A percentile compares a stretch with the other conserved stretches of the same genome.
These are phyloP conservation scores for Durusdinium trenchii DNA, from an alignment of 73 alveolate genomes.

Conservation along the genomic window DNA sequence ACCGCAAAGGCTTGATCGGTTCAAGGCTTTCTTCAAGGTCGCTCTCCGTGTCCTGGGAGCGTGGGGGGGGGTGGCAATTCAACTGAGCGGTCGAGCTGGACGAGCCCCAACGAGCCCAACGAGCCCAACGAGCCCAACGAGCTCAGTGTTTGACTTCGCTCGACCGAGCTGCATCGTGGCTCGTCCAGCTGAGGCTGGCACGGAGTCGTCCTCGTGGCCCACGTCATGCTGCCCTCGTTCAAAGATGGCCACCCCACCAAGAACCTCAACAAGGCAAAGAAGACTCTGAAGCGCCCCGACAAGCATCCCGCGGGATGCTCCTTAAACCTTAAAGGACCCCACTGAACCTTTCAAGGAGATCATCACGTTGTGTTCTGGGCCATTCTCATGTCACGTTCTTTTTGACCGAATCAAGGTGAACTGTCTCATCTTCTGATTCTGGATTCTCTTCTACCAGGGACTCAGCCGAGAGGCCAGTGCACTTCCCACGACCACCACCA, in stretches of 20 bases:
- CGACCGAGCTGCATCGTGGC: too few relatives aligned
- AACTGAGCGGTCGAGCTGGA: too few relatives aligned
- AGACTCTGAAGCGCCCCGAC: background rate
- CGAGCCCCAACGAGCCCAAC: too few relatives aligned
- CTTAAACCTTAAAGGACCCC: background rate
- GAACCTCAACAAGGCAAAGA: background rate
- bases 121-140: too few relatives aligned
- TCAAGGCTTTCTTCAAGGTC: constrained; percentile 48
- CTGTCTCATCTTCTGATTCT: too few relatives aligned
- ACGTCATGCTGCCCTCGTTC: constrained; percentile 63
- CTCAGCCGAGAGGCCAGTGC: constrained; percentile 6
- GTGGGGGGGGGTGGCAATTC: too few relatives aligned
- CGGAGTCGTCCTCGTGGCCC: constrained; percentile 8
- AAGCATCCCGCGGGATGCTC: background rate
- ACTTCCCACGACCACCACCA: constrained; percentile 70
- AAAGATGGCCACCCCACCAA: constrained; percentile 82
- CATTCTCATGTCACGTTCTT: too few relatives aligned
- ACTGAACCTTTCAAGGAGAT: too few relatives aligned
- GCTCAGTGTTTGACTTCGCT: too few relatives aligned
- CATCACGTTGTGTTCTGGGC: too few relatives aligned
- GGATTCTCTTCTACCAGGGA: background rate
- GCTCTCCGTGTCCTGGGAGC: constrained; percentile 3
- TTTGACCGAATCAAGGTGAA: too few relatives aligned
- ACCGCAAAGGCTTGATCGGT: background rate
- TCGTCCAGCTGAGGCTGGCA: background rate